phyloP scores from a whole-genome alignment of 2,329 filamentous ascomycete species.

The Teratosphaeria gauchensis region DNA sequence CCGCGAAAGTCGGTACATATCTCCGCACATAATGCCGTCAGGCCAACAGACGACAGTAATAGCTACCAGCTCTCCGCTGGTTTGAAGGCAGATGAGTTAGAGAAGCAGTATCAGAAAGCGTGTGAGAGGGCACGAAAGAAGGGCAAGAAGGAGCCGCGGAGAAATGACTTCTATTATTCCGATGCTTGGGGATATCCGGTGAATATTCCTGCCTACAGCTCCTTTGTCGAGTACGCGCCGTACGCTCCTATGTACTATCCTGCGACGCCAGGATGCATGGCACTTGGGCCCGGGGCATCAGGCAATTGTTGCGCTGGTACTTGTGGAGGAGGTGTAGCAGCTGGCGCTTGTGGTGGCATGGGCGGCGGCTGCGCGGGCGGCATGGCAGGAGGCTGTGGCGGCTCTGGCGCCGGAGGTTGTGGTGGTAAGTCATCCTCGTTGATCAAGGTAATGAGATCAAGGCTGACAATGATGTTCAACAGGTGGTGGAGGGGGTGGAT shows the following conservation, averaged over 20 bases:
- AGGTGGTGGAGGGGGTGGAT: background rate
- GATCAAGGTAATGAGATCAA: background rate
- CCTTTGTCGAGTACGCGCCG: conserved; percentile 37
- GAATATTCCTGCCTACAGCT: conserved; percentile 35
- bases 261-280: conserved; percentile 37
- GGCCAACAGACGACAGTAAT: conserved; percentile 19
- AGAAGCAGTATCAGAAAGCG: conserved; percentile 46
- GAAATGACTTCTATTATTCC: conserved; percentile 30
- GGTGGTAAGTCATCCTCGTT: background rate
- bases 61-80: conserved; percentile 10
- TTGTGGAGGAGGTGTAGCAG: conserved; percentile 25
- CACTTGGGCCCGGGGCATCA: conserved; percentile 26
- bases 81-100: conserved; percentile 33
- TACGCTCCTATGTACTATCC: conserved; percentile 31
- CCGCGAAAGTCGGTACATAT: conserved; percentile 57
- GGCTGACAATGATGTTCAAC: background rate
- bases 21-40: conserved; percentile 61
- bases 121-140: conserved; percentile 30
- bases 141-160: conserved; percentile 25
- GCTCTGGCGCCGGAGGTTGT: background rate
- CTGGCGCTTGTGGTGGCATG: conserved; percentile 33
- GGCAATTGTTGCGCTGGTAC: conserved; percentile 43
- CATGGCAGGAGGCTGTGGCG: conserved; percentile 23
- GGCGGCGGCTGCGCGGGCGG: conserved; percentile 35
- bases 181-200: conserved; percentile 39